Percentiles rank a stretch among this genome's conserved stretches.
Conservation (phyloP, 352 stramenopile species). For the Pythium dissotocum region DNA sequence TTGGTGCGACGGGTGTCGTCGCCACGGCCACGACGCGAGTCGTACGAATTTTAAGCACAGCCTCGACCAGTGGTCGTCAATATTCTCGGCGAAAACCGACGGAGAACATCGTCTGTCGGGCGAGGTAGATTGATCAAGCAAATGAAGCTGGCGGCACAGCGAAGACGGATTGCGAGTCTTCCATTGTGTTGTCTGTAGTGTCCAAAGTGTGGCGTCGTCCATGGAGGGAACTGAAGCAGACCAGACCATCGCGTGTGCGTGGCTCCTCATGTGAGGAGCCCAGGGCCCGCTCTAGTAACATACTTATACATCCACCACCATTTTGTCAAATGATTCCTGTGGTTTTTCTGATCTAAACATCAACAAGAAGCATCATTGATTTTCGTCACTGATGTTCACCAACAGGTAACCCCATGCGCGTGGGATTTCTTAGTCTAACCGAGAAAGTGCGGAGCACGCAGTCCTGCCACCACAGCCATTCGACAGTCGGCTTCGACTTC, state of each 20-base stretch:
- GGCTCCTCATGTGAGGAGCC: not conserved
- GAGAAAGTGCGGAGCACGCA: not conserved
- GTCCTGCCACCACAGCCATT: not conserved
- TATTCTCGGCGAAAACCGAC: not conserved
- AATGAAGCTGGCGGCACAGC: not conserved
- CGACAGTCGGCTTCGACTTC: too few relatives aligned
- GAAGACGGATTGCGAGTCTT: constrained; percentile 1
- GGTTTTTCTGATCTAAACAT: not conserved
- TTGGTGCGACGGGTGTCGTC: constrained; percentile 28
- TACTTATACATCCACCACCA: constrained; percentile 8
- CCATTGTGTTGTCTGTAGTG: not conserved
- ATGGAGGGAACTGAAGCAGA: constrained; percentile 4
- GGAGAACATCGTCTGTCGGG: not conserved
- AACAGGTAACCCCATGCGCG: too few relatives aligned
- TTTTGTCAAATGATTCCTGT: not conserved
- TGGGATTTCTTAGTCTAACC: too few relatives aligned
- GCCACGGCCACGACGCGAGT: constrained; percentile 37
- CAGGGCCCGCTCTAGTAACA: constrained; percentile 4
- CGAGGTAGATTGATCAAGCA: not conserved
- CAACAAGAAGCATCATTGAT: not conserved
- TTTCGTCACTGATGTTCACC: not conserved
- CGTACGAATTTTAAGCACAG: constrained; percentile 38
- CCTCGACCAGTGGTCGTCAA: not conserved
- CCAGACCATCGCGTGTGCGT: not conserved
- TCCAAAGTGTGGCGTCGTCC: constrained; percentile 7